Base-by-base conservation (phyloP, 2,329 filamentous ascomycete genomes). In the Colletotrichum magnum region DNA sequence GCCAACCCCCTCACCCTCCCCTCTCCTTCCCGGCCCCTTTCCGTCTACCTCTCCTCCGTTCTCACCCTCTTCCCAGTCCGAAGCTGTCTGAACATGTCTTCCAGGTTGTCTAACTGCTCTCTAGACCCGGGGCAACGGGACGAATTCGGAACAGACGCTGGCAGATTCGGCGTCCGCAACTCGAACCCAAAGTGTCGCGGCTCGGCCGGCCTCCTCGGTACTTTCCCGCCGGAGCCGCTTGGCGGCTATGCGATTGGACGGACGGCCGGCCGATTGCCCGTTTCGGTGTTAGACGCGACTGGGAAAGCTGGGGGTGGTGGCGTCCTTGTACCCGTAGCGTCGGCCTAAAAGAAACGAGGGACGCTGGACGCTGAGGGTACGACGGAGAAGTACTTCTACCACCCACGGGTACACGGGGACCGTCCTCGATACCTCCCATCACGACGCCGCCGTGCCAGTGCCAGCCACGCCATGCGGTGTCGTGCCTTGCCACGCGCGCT, bases 251-350 rank as follows among this genome's bases (percentile, higher is more conserved):
- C 52, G 26, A 71, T 71, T 71, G 69, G 69, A 39, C 60, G 18
- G 60, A 26, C 56, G 16, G 26, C 58, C 69, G 69, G 69, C 41
- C 41, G 13, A 65, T 61, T 71, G 39, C 65, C 65, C 69, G 6
- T 64, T 71, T 71, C 60, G 60, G 69, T 57, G 48, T 61, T 71
- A 61, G 69, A 71, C 57, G 69, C 65, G 69, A 70, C 24, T 60
- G 54, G 56, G 56, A 60, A 32, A 32, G 7, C 28, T 32, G 28
- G 28, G 28, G 28, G 9, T 6, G 28, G 28, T 7, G 28, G 6
- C 21, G 21, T 24, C 21, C 28, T 32, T 32, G 28, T 32, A 32
- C 28, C 28, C 28, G 28, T 32, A 32, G 28, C 28, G 28, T 32
- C 28, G 28, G 28, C 2, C 28, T 32, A 32, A 32, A 32, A 32